phyloP scores from a whole-genome alignment of 768 basidiomycete species.

The Clathrus columnatus region DNA sequence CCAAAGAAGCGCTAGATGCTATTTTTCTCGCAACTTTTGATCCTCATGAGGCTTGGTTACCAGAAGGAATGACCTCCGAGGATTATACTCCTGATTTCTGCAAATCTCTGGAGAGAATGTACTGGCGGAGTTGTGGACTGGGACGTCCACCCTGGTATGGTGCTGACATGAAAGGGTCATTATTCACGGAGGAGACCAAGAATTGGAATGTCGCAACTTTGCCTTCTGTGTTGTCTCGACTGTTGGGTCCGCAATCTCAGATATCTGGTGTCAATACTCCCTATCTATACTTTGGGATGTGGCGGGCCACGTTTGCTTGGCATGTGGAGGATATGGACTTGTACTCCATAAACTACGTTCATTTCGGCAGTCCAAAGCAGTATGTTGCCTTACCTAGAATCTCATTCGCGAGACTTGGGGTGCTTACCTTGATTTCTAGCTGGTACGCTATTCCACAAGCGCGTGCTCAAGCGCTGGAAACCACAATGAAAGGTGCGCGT shows the following conservation, averaged over 20 bases:
- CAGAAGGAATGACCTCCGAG: slow-evolving; percentile 53
- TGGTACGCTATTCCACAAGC: slow-evolving; percentile 97
- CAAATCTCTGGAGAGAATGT: slow-evolving; percentile 76
- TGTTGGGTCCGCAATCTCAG: slow-evolving; percentile 51
- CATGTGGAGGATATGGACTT: slow-evolving; percentile 99
- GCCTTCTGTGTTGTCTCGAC: slow-evolving; percentile 74
- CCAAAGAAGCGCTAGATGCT: slow-evolving; percentile 28
- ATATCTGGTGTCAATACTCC: slow-evolving; percentile 96
- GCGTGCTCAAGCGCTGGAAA: slow-evolving; percentile 73
- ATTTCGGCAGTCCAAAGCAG: slow-evolving; percentile 91
- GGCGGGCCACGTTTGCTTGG: slow-evolving; percentile 98
- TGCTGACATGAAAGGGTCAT: slow-evolving; percentile 81
- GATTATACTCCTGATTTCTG: slow-evolving; percentile 91
- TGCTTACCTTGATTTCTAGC: slow-evolving; percentile 25
- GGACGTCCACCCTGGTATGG: slow-evolving; percentile 96
- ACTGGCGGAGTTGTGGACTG: slow-evolving; percentile 86
- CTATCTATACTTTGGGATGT: slow-evolving; percentile 99
- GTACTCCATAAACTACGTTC: slow-evolving; percentile 98
- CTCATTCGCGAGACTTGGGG: not conserved
- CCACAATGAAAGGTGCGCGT: slow-evolving; percentile 69
- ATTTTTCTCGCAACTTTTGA: slow-evolving; percentile 65
- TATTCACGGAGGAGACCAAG: slow-evolving; percentile 68
- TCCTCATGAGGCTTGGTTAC: slow-evolving; percentile 71
- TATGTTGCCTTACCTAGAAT: not conserved
- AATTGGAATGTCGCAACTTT: slow-evolving; percentile 94